A percentile compares a stretch with the other conserved stretches of the same genome.
These are phyloP conservation scores for Candida patagonica DNA, from an alignment of 805 yeast genomes.

Conservation along the genomic window DNA sequence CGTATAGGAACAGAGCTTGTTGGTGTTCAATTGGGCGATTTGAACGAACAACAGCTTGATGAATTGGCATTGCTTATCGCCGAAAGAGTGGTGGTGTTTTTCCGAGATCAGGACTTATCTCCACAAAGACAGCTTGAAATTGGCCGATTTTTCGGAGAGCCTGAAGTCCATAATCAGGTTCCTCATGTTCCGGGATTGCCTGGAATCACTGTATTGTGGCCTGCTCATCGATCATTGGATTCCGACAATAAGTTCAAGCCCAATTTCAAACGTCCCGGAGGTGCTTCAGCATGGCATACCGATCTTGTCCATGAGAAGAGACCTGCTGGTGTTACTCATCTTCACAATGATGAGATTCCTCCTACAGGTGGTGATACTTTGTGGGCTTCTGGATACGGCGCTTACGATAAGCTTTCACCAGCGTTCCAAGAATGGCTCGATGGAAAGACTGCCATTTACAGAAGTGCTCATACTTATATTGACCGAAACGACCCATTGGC, in stretches of 20 bases:
- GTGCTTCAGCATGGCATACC: conserved; percentile 47
- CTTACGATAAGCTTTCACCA: conserved; percentile 44
- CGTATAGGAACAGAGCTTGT: conserved; percentile 11
- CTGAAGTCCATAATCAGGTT: conserved; percentile 22
- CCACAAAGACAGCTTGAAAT: conserved; percentile 23
- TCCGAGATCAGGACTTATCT: conserved; percentile 36
- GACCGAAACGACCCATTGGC: conserved; percentile 23
- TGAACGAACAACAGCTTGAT: conserved; percentile 8
- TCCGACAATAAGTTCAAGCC: conserved; percentile 22
- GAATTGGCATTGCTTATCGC: conserved; percentile 40
- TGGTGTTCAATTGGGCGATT: conserved; percentile 1
- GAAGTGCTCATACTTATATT: conserved; percentile 15
- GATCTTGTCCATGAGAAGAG: conserved; percentile 70
- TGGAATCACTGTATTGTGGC: conserved; percentile 12
- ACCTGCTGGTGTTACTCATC: conserved; percentile 64
- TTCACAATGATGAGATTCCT: conserved; percentile 52
- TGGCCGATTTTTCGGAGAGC: conserved; percentile 23
- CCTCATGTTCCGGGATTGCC: conserved; percentile 24
- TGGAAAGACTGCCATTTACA: conserved; percentile 50
- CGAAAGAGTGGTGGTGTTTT: conserved; percentile 43
- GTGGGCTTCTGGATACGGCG: conserved; percentile 47
- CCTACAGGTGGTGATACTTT: conserved; percentile 47
- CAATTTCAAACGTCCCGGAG: conserved; percentile 15
- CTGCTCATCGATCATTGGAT: conserved; percentile 20
- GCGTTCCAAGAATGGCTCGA: conserved; percentile 38